Base-by-base conservation (phyloP, 1,284 basidiomycete genomes). In the Thecaphora thlaspeos region DNA sequence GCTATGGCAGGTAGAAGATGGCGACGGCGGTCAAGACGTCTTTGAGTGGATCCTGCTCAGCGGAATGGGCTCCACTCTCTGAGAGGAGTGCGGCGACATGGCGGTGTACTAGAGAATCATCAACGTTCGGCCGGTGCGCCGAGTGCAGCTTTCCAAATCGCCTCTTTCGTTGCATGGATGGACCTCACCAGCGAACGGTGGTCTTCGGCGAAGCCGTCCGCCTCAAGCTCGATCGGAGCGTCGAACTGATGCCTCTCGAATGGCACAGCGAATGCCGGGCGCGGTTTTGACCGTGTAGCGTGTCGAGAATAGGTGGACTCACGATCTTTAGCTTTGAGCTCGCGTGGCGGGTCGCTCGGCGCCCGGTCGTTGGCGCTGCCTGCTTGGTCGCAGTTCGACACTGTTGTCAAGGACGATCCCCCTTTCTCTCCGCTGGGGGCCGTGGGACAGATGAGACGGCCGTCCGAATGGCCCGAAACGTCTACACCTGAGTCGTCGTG, bases 41-140 rank as follows among this genome's bases (percentile, higher is more conserved):
- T 71, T 71, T 36, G 70, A 71, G 37, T 68, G 67, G 70, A 38
- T 71, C 38, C 46, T 71, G 40, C 48, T 71, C 12, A 46, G 57
- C 43, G 56, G 47, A 15, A 55, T 64, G 61, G 61, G 53, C 3
- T 18, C 14, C 15, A 9, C n/a, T 7, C n/a, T 2, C 12, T 30
- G 23, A 32, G 14, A 5, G 19, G 34, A 11, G n/a, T 38, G 28
- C 2, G 41, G n/a, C 32, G 45, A 39, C n/a, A n/a, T 18, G 46
- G 37, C 7, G 49, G 26, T 15, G 46, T 47, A 41, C 44, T 34
- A 15, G 41, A 18, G n/a, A n/a, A n/a, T n/a, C n/a, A n/a, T n/a
- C n/a, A n/a, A n/a, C n/a, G n/a, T n/a, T n/a, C n/a, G n/a, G 15
- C 37, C 41, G 10, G 45, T 39, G 2, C 51, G 51, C 19, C 45